These are phyloP conservation scores for Sugiyamaella lignohabitans DNA, from an alignment of 805 yeast species.

Conservation along the genomic window DNA sequence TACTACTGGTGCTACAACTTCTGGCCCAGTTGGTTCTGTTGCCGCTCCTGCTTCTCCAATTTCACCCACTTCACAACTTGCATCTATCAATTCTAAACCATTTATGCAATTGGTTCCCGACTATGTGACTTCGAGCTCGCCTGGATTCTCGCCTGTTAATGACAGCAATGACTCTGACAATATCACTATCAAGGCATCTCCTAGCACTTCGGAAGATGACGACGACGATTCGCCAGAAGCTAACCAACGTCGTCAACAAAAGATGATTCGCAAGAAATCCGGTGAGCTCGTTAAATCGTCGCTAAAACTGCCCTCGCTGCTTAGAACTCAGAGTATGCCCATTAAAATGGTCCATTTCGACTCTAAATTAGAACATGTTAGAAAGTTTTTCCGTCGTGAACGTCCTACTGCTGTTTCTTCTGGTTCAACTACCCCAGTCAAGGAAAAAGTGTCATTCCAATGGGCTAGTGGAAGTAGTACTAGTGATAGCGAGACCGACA, in stretches of 20 bases:
- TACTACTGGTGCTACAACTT: neutral
- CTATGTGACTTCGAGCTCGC: neutral
- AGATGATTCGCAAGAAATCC: conserved; percentile 49
- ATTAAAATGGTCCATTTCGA: conserved; percentile 80
- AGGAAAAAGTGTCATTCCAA: conserved; percentile 23
- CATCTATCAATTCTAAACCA: neutral
- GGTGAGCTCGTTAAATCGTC: conserved; percentile 83
- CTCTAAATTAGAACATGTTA: conserved; percentile 49
- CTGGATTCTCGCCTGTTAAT: neutral
- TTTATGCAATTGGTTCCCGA: neutral
- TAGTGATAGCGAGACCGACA: neutral
- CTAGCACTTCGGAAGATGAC: neutral
- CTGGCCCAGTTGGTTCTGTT: neutral
- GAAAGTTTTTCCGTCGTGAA: conserved; percentile 66
- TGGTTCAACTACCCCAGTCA: conserved; percentile 47
- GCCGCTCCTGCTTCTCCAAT: neutral
- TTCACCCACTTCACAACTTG: neutral
- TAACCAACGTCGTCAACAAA: neutral
- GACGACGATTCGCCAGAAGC: neutral
- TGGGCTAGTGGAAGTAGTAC: conserved; percentile 7
- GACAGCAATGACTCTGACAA: neutral
- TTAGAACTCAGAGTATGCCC: conserved; percentile 32
- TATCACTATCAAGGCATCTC: neutral
- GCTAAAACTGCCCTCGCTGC: conserved; percentile 42
- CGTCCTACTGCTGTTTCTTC: conserved; percentile 73